Evolutionary conservation across 208 protist species (phyloP).

Genomic region (Balamuthia mandrillaris): DNA sequence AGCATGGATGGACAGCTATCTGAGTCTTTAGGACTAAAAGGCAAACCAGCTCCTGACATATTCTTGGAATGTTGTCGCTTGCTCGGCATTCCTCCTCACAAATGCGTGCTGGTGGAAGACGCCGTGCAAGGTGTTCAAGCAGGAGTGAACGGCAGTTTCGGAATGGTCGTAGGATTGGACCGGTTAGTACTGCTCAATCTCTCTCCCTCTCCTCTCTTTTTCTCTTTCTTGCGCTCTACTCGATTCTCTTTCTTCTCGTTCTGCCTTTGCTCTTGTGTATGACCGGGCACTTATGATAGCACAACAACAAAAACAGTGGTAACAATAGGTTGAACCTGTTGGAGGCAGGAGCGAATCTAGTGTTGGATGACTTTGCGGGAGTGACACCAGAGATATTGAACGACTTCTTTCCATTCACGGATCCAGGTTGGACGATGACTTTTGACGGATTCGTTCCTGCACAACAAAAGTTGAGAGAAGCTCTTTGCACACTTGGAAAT

Average conservation of each 20-base stretch:
- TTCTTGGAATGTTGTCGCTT: slow-evolving; percentile 3
- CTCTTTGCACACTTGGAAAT: slow-evolving; percentile 30
- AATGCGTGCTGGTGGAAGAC: slow-evolving; percentile 34
- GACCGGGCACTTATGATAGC: too few relatives aligned
- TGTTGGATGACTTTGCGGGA: slow-evolving; percentile 28
- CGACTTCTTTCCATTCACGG: slow-evolving; percentile 28
- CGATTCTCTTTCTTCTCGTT: neutral
- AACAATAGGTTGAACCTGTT: neutral
- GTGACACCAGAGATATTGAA: slow-evolving; percentile 21
- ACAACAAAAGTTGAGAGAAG: neutral
- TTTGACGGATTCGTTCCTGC: neutral
- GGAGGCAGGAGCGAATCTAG: slow-evolving; percentile 3
- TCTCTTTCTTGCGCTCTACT: neutral
- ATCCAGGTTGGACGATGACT: neutral
- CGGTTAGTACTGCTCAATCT: neutral
- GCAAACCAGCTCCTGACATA: slow-evolving; percentile 38
- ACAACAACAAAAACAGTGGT: neutral
- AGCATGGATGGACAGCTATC: slow-evolving; percentile 4
- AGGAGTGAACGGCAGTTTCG: slow-evolving; percentile 3
- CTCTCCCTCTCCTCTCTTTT: neutral
- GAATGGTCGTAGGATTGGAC: slow-evolving; percentile 27
- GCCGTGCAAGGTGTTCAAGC: slow-evolving; percentile 4
- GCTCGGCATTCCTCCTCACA: neutral
- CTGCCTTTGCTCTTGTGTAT: too few relatives aligned
- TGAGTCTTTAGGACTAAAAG: neutral